Evolutionary conservation across 2,329 filamentous ascomycete species (phyloP).

Genomic region (Hypoxylon sp.): DNA sequence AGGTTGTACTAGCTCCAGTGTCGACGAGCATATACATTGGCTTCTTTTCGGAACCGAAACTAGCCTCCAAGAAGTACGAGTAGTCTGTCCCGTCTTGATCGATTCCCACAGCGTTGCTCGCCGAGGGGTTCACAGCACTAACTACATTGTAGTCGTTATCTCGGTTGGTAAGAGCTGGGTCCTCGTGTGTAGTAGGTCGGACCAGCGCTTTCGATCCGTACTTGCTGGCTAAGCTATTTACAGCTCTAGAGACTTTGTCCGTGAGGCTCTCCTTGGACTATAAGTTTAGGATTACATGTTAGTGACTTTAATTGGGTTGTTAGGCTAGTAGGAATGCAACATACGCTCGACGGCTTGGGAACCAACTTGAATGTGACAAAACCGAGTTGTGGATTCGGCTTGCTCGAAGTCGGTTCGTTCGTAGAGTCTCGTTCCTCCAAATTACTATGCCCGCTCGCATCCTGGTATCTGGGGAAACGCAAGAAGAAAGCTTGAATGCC

Average conservation of each 20-base stretch:
- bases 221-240: slow-evolving; percentile 59
- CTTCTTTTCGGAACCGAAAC: slow-evolving; percentile 69
- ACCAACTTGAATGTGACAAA: slow-evolving; percentile 61
- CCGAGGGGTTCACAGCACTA: slow-evolving; percentile 61
- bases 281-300: slow-evolving; percentile 20
- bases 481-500: slow-evolving; percentile 65
- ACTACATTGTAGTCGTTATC: slow-evolving; percentile 65
- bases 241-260: slow-evolving; percentile 58
- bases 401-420: slow-evolving; percentile 9
- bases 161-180: slow-evolving; percentile 55
- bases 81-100: slow-evolving; percentile 76
- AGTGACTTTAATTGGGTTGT: slow-evolving; percentile 27
- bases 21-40: slow-evolving; percentile 74
- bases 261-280: slow-evolving; percentile 55
- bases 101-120: slow-evolving; percentile 67
- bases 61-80: slow-evolving; percentile 73
- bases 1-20: slow-evolving; percentile 80
- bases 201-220: slow-evolving; percentile 53
- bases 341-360: slow-evolving; percentile 56
- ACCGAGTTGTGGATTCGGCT: slow-evolving; percentile 37
- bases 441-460: slow-evolving; percentile 4
- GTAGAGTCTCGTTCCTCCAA: slow-evolving; percentile 21
- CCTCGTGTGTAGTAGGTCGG: slow-evolving; percentile 30
- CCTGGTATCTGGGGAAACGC: slow-evolving; percentile 45
- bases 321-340: slow-evolving; percentile 39